Evolutionary conservation across 352 stramenopile species (phyloP).

Genomic region (Pythium grandisporangium): DNA sequence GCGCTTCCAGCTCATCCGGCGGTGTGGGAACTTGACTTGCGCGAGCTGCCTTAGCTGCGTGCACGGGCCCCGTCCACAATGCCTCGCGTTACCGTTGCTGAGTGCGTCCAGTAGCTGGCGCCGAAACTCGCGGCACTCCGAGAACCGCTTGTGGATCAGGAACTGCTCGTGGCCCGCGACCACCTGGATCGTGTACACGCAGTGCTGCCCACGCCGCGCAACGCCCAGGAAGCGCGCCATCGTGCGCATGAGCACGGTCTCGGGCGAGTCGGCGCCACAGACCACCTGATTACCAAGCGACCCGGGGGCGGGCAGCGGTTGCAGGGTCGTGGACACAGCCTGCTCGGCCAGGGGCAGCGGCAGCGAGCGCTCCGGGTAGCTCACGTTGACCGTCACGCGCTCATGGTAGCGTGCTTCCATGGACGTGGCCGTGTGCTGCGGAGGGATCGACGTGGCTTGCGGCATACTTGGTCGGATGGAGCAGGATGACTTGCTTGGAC

Average conservation of each 20-base stretch:
- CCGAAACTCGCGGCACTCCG: slow-evolving; percentile 58
- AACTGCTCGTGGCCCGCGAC: slow-evolving; percentile 39
- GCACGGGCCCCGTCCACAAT: slow-evolving; percentile 36
- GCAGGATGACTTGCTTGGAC: too few relatives aligned
- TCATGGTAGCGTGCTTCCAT: too few relatives aligned
- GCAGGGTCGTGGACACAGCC: not conserved
- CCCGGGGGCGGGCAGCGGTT: too few relatives aligned
- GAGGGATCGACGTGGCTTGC: too few relatives aligned
- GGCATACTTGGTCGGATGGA: too few relatives aligned
- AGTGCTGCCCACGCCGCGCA: slow-evolving; percentile 23
- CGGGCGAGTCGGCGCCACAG: too few relatives aligned
- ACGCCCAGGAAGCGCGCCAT: slow-evolving; percentile 35
- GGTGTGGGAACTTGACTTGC: slow-evolving; percentile 44
- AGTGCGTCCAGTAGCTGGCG: slow-evolving; percentile 24
- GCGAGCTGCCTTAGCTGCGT: slow-evolving; percentile 24
- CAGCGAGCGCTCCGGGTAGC: not conserved
- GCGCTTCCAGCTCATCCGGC: slow-evolving; percentile 16
- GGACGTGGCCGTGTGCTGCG: too few relatives aligned
- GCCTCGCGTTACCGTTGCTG: slow-evolving; percentile 3
- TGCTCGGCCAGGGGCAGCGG: not conserved
- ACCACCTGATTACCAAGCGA: too few relatives aligned
- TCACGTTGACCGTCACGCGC: too few relatives aligned
- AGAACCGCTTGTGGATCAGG: slow-evolving; percentile 57
- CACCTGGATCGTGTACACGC: slow-evolving; percentile 46
- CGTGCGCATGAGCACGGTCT: slow-evolving; percentile 11